Base-by-base conservation (phyloP, 2,329 filamentous ascomycete genomes). In the Lachnellula occidentalis region DNA sequence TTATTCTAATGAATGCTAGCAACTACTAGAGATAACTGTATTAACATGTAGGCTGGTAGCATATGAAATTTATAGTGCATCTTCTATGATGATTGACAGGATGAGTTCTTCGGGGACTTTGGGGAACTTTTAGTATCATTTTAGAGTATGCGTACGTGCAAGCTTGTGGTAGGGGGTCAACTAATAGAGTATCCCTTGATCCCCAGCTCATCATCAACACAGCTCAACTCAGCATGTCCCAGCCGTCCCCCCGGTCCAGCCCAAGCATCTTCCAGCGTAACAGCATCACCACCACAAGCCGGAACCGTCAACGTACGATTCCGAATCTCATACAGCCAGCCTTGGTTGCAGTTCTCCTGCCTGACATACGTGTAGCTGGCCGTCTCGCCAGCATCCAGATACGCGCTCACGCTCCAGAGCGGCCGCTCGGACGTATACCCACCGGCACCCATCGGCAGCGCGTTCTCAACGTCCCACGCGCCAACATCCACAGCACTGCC, bases 351-450 rank as follows among this genome's bases (percentile, higher is more conserved):
- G 57, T 76, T 71, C 61, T 78, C 70, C 56, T 74, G 68, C 22
- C 71, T 67, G 24, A 74, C 72, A 58, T 76, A 80, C 58, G 71
- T 71, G 58, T 78, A 80, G 50, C 61, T 69, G n/a, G 77, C 67
- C 11, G 61, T 69, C 56, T 71, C 66, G 0, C 73, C 76, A 1
- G 74, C 74, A 1, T 67, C 64, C 34, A 79, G 57, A 39, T 67
- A 69, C 11, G 76, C 63, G 11, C 67, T 70, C 0, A 66, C 69
- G n/a, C 65, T 68, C 78, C 77, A 80, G 5, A 78, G 45, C 4
- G 76, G 76, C 34, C 74, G 66, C 3, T 70, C 61, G 1, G 59
- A 45, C 0, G 75, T 76, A 62, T 79, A 79, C 37, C 69, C 66
- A 5, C 67, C 65, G 0, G 75, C 71, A 36, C 69, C 67, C 24